Evolutionary conservation across 164 flowering plant species (phyloP).

Genomic region (Malania oleifera): DNA sequence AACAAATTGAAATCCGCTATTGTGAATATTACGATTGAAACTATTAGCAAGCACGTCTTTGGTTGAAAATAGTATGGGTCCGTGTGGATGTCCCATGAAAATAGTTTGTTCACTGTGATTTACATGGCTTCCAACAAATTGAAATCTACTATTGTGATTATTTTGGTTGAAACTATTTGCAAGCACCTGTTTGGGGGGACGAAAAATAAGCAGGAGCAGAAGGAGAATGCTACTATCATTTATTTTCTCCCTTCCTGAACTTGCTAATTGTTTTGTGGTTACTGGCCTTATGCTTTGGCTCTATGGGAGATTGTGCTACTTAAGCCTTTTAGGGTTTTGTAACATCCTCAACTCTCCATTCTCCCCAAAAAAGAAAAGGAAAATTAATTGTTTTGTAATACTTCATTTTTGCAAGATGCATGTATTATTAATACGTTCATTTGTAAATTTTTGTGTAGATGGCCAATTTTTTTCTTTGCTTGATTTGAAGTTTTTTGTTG

Average conservation of each 20-base stretch:
- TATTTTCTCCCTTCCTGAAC: no score
- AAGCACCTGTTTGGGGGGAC: no score
- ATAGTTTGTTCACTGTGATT: no score
- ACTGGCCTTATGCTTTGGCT: neutral
- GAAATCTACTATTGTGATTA: no score
- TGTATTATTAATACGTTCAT: neutral
- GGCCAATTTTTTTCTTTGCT: neutral
- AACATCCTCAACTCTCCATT: neutral
- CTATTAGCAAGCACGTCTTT: neutral
- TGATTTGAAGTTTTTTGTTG: slow-evolving; percentile 6
- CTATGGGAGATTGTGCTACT: neutral
- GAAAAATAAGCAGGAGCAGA: no score
- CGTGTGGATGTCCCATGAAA: no score
- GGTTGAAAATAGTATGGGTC: neutral
- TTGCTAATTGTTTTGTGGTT: neutral
- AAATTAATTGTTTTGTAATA: neutral
- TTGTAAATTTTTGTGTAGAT: neutral
- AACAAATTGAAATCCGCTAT: no score
- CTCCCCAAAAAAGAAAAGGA: neutral
- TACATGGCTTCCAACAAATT: no score
- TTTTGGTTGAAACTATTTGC: no score
- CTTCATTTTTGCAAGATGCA: neutral
- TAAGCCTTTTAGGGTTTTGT: neutral
- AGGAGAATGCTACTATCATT: no score
- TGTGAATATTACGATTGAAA: no score